phyloP scores from a whole-genome alignment of 148 eudicot species.

The Salicornia ramosissima region DNA sequence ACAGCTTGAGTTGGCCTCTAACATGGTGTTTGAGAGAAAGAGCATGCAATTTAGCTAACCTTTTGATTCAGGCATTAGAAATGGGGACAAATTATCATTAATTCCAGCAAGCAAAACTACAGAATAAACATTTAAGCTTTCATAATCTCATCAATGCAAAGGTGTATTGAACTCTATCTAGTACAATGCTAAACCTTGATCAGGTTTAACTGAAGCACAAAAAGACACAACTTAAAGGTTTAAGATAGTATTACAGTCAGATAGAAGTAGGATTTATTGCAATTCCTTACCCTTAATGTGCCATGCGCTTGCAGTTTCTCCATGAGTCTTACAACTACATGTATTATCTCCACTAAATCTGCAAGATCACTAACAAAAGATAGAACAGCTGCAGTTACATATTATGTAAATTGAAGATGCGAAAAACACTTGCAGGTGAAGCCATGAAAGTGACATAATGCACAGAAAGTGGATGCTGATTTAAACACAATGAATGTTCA shows the following conservation, averaged over 20 bases:
- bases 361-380: constrained; percentile 75
- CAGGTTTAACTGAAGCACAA: background rate
- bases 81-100: background rate
- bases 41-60: background rate
- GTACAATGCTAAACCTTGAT: background rate
- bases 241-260: background rate
- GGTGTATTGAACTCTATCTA: background rate
- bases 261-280: constrained; percentile 6
- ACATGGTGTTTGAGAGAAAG: constrained; percentile 7
- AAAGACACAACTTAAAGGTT: background rate
- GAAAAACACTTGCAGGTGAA: background rate
- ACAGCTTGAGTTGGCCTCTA: background rate
- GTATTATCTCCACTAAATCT: constrained; percentile 74
- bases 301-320: constrained; percentile 92
- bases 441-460: too few species aligned
- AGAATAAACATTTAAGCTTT: background rate
- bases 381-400: constrained; percentile 19
- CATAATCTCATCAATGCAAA: background rate
- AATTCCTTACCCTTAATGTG: constrained; percentile 63
- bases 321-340: constrained; percentile 74
- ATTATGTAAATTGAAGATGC: constrained; percentile 7
- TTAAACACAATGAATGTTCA: background rate
- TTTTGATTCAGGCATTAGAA: background rate
- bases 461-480: background rate
- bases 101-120: background rate